These are phyloP conservation scores for Hypomyces perniciosus DNA, from an alignment of 2,329 filamentous ascomycete species.

Conservation along the genomic window DNA sequence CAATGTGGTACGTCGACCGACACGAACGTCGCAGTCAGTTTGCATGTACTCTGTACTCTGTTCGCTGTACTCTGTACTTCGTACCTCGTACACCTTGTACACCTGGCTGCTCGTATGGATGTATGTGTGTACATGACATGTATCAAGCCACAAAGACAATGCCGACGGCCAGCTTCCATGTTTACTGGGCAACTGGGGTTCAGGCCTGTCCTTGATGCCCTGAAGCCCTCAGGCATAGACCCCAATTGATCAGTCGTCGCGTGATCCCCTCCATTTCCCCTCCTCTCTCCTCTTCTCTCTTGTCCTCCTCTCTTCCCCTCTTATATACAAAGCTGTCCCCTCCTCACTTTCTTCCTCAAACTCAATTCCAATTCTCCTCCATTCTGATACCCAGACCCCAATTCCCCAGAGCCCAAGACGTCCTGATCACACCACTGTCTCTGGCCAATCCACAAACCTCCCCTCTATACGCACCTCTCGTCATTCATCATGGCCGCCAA, in stretches of 20 bases:
- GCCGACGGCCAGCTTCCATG: too few relatives aligned
- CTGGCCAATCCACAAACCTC: neutral
- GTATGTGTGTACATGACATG: neutral
- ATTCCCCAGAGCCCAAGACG: constrained; percentile 13
- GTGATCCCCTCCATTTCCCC: constrained; percentile 14
- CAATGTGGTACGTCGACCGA: constrained; percentile 8
- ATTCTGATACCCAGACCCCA: constrained; percentile 14
- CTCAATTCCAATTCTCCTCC: constrained; percentile 18
- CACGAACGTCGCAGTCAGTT: neutral
- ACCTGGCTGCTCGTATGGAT: too few relatives aligned
- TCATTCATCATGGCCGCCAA: constrained; percentile 48
- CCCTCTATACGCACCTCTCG: constrained; percentile 13
- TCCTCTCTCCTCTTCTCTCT: constrained; percentile 12
- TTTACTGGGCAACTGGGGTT: too few relatives aligned
- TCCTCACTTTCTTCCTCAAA: constrained; percentile 16
- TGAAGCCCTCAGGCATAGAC: constrained; percentile 6
- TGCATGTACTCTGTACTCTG: neutral
- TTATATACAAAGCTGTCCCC: constrained; percentile 18
- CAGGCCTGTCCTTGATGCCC: neutral
- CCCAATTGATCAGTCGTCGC: constrained; percentile 15
- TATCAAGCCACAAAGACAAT: constrained; percentile 3
- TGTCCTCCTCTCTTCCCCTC: constrained; percentile 17
- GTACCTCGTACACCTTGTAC: too few relatives aligned
- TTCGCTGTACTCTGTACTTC: too few relatives aligned
- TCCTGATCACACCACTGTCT: neutral